Percentiles rank a stretch among this genome's conserved stretches.
These are phyloP conservation scores for Polygonum maritimum DNA, from an alignment of 148 eudicot species.

Conservation along the genomic window DNA sequence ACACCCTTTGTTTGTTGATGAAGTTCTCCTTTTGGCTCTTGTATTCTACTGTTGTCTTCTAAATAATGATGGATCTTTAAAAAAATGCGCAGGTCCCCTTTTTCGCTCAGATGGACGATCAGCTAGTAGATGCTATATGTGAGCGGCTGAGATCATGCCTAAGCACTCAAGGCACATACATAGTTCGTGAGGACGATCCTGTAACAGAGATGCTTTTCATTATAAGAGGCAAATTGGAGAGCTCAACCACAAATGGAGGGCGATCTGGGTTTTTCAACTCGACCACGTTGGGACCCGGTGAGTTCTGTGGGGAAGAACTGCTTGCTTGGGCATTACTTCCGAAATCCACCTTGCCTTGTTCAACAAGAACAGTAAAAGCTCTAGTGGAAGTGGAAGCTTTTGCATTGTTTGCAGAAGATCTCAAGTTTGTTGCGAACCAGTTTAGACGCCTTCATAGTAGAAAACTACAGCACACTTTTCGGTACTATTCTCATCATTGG, in stretches of 20 bases:
- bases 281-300: constrained; percentile 49
- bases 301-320: constrained; percentile 64
- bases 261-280: constrained; percentile 64
- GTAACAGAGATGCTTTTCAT: constrained; percentile 63
- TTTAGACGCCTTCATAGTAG: constrained; percentile 82
- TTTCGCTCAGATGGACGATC: constrained; percentile 81
- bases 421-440: constrained; percentile 67
- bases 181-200: constrained; percentile 70
- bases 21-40: background rate
- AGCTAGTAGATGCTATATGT: constrained; percentile 78
- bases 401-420: constrained; percentile 56
- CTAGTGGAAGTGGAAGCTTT: constrained; percentile 59
- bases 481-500: constrained; percentile 85
- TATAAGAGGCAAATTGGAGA: constrained; percentile 51
- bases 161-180: constrained; percentile 50
- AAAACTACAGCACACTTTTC: constrained; percentile 74
- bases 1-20: background rate
- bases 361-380: constrained; percentile 57
- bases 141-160: constrained; percentile 72
- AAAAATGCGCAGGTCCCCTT: constrained; percentile 57
- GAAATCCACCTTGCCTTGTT: constrained; percentile 38
- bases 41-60: background rate
- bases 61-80: background rate
- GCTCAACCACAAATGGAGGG: constrained; percentile 66
- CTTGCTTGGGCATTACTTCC: constrained; percentile 68